Percentiles rank a stretch among this genome's conserved stretches.
Conservation (phyloP, 225 moss, liverwort and hornwort species). For the Anthoceros angustus region DNA sequence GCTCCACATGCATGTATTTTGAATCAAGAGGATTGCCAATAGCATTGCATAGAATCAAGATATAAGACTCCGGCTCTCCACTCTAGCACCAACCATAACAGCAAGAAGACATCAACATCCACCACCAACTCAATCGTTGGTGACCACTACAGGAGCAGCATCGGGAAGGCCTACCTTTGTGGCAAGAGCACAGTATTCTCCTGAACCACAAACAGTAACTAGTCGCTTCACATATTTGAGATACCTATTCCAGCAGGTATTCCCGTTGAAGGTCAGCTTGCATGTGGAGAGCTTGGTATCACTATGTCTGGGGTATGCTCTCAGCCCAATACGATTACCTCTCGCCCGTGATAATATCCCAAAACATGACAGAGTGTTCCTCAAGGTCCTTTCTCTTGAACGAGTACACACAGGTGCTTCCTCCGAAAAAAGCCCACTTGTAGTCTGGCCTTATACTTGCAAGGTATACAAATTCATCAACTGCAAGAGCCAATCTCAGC, state of each 20-base stretch:
- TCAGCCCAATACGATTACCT: conserved; percentile 25
- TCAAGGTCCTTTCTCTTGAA: conserved; percentile 54
- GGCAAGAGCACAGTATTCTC: conserved; percentile 60
- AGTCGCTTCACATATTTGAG: conserved; percentile 76
- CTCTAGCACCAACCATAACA: conserved; percentile 24
- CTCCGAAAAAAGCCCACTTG: conserved; percentile 76
- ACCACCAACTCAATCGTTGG: not conserved
- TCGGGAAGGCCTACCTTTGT: conserved; percentile 29
- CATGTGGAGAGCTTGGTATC: not conserved
- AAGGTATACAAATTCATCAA: conserved; percentile 73
- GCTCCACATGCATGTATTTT: conserved; percentile 44
- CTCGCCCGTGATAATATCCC: conserved; percentile 63
- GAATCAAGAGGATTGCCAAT: conserved; percentile 85
- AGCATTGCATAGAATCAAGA: conserved; percentile 66
- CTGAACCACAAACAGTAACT: conserved; percentile 41
- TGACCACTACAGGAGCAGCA: not conserved
- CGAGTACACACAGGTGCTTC: conserved; percentile 62
- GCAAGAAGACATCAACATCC: not conserved
- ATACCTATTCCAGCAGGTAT: conserved; percentile 29
- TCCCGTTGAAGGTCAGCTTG: not conserved
- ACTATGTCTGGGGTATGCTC: not conserved
- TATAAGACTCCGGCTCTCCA: conserved; percentile 47
- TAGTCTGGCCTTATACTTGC: conserved; percentile 72
- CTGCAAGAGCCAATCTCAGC: conserved; percentile 67
- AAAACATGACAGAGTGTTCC: conserved; percentile 82